A percentile compares a stretch with the other conserved stretches of the same genome.
Evolutionary conservation across 78 protist species (phyloP).

Genomic region (Dictyostelium purpureum): DNA sequence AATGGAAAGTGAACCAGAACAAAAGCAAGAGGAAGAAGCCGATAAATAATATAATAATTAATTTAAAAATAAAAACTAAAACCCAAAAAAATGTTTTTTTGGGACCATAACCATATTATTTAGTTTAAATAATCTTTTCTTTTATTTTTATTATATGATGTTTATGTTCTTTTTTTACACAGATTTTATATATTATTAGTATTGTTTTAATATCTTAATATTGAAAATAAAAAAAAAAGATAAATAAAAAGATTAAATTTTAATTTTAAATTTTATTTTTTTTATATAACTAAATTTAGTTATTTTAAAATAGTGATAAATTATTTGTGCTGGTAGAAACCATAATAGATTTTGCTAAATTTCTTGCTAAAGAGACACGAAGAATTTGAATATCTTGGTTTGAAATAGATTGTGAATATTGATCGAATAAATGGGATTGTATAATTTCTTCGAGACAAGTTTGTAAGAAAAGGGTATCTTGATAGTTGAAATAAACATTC

Average conservation of each 20-base stretch:
- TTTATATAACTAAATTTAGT: too few relatives aligned
- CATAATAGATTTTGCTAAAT: constrained; percentile 43
- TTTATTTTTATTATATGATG: background rate
- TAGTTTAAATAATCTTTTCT: too few relatives aligned
- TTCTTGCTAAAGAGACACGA: constrained; percentile 36
- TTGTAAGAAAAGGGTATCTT: constrained; percentile 17
- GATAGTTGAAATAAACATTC: constrained; percentile 22
- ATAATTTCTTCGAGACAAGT: constrained; percentile 35
- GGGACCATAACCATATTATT: too few relatives aligned
- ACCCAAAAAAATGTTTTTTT: background rate
- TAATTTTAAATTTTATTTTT: too few relatives aligned
- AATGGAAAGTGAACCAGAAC: constrained; percentile 15
- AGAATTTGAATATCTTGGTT: constrained; percentile 38
- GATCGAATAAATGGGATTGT: constrained; percentile 47
- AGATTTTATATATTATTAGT: background rate
- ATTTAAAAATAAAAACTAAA: too few relatives aligned
- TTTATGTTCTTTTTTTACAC: background rate
- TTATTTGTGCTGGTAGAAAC: background rate
- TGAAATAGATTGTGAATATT: constrained; percentile 16
- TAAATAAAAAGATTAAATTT: too few relatives aligned
- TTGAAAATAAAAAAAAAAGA: too few relatives aligned
- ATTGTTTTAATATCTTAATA: background rate
- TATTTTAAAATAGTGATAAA: background rate
- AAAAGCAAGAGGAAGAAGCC: background rate
- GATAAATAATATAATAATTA: too few relatives aligned